A percentile compares a stretch with the other conserved stretches of the same genome.
These are phyloP conservation scores for Rhizopogon rudus DNA, from an alignment of 768 basidiomycete species.

Conservation along the genomic window DNA sequence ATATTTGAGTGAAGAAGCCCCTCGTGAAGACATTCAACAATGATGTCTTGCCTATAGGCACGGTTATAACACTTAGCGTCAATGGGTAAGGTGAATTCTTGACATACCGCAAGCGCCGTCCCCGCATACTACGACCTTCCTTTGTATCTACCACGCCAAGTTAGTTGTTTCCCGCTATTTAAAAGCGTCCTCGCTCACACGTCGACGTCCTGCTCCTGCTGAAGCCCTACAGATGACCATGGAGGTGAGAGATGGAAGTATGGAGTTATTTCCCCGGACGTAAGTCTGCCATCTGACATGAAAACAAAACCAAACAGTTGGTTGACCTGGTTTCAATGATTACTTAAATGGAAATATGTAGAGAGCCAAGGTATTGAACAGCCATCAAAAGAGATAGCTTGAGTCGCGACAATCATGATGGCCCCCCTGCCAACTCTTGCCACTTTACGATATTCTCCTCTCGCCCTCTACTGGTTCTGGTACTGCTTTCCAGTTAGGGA, in stretches of 20 bases:
- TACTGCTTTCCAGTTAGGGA: too few relatives aligned
- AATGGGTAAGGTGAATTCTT: neutral
- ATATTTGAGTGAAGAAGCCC: slow-evolving; percentile 93
- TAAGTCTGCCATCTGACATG: too few relatives aligned
- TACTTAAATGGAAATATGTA: too few relatives aligned
- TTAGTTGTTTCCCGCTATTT: slow-evolving; percentile 7
- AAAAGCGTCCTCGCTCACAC: slow-evolving; percentile 15
- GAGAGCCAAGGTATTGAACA: too few relatives aligned
- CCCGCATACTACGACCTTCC: slow-evolving; percentile 86
- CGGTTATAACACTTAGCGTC: neutral
- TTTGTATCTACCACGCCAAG: slow-evolving; percentile 34
- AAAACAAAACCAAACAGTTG: neutral
- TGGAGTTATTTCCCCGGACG: neutral
- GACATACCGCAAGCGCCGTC: slow-evolving; percentile 89
- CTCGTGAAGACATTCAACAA: slow-evolving; percentile 84
- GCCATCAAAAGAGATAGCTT: too few relatives aligned
- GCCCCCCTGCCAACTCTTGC: too few relatives aligned
- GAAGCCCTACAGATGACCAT: slow-evolving; percentile 61
- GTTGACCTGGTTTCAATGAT: too few relatives aligned
- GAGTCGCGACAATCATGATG: too few relatives aligned
- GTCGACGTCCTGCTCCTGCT: slow-evolving; percentile 36
- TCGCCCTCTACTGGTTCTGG: too few relatives aligned
- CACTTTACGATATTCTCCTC: too few relatives aligned
- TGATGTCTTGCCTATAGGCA: slow-evolving; percentile 65
- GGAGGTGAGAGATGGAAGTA: slow-evolving; percentile 12